Conservation (phyloP, 805 yeast genomes). For the Scheffersomyces stipitis region DNA sequence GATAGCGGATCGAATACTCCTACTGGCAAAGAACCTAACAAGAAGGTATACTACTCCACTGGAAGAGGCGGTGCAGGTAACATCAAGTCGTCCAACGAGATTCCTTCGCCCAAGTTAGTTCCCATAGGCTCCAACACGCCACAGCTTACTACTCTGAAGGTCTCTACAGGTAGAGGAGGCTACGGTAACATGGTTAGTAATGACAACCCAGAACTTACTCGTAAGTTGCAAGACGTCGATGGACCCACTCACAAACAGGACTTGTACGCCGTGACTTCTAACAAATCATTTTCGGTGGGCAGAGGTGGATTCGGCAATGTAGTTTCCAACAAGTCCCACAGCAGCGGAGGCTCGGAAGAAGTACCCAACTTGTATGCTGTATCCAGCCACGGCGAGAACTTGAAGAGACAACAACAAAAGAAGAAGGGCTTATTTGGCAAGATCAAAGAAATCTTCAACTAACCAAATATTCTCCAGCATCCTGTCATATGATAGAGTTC, state of each 20-base stretch:
- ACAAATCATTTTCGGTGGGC: slow-evolving; percentile 52
- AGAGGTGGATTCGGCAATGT: slow-evolving; percentile 70
- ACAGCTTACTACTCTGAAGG: slow-evolving; percentile 50
- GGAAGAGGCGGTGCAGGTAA: slow-evolving; percentile 84
- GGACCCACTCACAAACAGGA: slow-evolving; percentile 26
- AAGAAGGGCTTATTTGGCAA: slow-evolving; percentile 44
- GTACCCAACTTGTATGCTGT: slow-evolving; percentile 31
- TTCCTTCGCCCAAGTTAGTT: slow-evolving; percentile 55
- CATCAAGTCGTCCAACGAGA: slow-evolving; percentile 43
- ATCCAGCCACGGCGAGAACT: slow-evolving; percentile 32
- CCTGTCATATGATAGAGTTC: no score
- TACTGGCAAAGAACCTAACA: slow-evolving; percentile 19
- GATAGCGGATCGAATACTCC: slow-evolving; percentile 6
- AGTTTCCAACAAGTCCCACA: slow-evolving; percentile 31
- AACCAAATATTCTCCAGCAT: no score
- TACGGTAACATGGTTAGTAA: slow-evolving; percentile 72
- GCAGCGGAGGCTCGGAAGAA: slow-evolving; percentile 14
- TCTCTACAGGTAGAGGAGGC: slow-evolving; percentile 78
- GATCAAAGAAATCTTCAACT: slow-evolving; percentile 43
- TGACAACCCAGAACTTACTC: slow-evolving; percentile 54
- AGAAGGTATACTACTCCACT: slow-evolving; percentile 51
- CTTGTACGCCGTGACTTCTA: slow-evolving; percentile 44
- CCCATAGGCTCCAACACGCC: slow-evolving; percentile 66
- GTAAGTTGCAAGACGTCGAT: slow-evolving; percentile 70
- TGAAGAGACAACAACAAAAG: slow-evolving; percentile 18